These are phyloP conservation scores for Smittium mucronatum DNA, from an alignment of 371 early-diverging fungal genomes.

Conservation along the genomic window DNA sequence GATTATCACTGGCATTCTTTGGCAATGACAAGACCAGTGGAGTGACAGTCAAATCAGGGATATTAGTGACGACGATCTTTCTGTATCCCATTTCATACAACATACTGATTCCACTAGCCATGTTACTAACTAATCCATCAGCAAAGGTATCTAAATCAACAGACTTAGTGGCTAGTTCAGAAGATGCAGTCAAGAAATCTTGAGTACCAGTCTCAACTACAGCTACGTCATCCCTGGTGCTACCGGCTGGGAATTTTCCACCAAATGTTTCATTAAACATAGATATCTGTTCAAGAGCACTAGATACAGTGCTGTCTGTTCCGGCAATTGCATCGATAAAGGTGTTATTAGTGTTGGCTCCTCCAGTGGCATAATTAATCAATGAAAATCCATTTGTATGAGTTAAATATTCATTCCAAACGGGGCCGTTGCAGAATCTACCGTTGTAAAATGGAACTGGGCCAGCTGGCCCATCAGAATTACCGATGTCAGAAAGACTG, in stretches of 20 bases:
- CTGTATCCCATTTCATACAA: slow-evolving; percentile 12
- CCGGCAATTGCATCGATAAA: neutral
- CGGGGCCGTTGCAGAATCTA: slow-evolving; percentile 41
- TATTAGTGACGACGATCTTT: slow-evolving; percentile 13
- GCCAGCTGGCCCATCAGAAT: neutral
- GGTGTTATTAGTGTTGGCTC: slow-evolving; percentile 38
- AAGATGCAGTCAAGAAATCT: slow-evolving; percentile 11
- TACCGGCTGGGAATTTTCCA: neutral
- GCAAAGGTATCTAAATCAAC: neutral
- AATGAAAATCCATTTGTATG: slow-evolving; percentile 22
- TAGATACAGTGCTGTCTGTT: slow-evolving; percentile 8
- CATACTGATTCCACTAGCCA: neutral
- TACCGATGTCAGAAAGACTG: slow-evolving; percentile 13
- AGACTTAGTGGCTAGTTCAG: neutral
- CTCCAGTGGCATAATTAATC: slow-evolving; percentile 37
- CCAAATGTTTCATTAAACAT: slow-evolving; percentile 11
- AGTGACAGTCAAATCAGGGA: slow-evolving; percentile 12
- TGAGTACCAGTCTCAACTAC: slow-evolving; percentile 19
- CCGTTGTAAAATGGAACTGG: slow-evolving; percentile 25
- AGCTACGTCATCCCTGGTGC: slow-evolving; percentile 9
- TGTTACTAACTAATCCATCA: neutral
- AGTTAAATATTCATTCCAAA: slow-evolving; percentile 40
- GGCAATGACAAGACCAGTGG: neutral
- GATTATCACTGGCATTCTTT: neutral
- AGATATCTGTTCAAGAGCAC: slow-evolving; percentile 13